Percentiles rank a stretch among this genome's conserved stretches.
Conservation (phyloP, 345 rosid genomes). For the Ceriops tagal region DNA sequence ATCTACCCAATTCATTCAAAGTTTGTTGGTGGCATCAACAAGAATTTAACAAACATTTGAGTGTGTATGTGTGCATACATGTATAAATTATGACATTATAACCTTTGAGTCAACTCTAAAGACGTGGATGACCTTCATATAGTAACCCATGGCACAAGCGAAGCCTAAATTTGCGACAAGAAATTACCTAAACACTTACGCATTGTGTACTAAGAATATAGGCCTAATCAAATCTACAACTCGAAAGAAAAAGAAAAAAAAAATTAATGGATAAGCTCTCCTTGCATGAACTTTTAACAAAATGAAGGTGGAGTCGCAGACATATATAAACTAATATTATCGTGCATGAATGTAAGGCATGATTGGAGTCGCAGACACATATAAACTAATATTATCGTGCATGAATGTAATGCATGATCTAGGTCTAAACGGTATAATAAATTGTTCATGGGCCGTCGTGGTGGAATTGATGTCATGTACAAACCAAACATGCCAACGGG, state of each 20-base stretch:
- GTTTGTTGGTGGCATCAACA: conserved; percentile 53
- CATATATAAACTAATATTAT: conserved; percentile 8
- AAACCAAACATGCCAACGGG: conserved; percentile 28
- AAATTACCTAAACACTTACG: conserved; percentile 24
- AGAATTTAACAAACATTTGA: conserved; percentile 35
- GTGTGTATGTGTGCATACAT: not conserved
- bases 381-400: not conserved
- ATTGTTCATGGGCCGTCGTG: conserved; percentile 12
- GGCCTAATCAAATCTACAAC: conserved; percentile 7
- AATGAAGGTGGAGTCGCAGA: not conserved
- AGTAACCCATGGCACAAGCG: conserved; percentile 38
- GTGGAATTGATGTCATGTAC: conserved; percentile 23
- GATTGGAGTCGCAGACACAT: too few relatives aligned
- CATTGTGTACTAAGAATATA: conserved; percentile 9
- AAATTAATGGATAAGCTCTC: not conserved
- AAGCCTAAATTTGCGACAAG: conserved; percentile 34
- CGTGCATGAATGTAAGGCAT: too few relatives aligned
- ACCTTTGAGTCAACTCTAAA: conserved; percentile 32
- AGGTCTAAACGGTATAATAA: too few relatives aligned
- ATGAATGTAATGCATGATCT: too few relatives aligned
- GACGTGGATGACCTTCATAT: conserved; percentile 16
- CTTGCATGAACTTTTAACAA: conserved; percentile 17
- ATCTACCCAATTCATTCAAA: conserved; percentile 32
- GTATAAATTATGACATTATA: not conserved
- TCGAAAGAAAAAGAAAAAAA: not conserved